Evolutionary conservation across 345 rosid species (phyloP), one percentile per base, ranked within the genome.

Genomic region (Lepidium didymum): DNA sequence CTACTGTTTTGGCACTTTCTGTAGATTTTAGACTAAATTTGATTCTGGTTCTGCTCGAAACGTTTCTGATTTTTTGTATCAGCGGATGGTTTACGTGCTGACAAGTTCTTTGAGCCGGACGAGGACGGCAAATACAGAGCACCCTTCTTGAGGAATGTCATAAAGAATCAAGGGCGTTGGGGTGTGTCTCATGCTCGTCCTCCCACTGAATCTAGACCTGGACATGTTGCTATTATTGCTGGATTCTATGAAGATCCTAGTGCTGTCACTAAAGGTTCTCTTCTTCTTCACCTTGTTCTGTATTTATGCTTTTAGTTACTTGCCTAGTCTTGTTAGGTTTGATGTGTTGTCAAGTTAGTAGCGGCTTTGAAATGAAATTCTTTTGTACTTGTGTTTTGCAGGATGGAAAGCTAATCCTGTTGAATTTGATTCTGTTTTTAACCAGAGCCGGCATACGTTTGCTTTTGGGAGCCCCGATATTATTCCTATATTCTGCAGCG

Each of bases 371-470:
- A 41, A 29, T 50, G 61, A 33, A 29, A 31, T 36, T 57, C 18
- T 57, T 42, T 63, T 41, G 54, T 13, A 3, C 14, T 42, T 51
- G 11, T 45, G 41, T 63, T 40, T 78, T 81, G 44, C 84, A 92
- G 98, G 97, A 45, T 88, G 98, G 98, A 93, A 93, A 70, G 93
- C 98, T 62, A 93, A 93, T 81, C 97, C 98, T 31, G 98, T 92
- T 37, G 97, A 92, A 67, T 92, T 92, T 72, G 98, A 92, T 77
- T 92, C 98, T 2, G 90, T 90, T 37, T 92, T 92, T 78, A 92
- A 90, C 71, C 90, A 74, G 75, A 92, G 96, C 56, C 74, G 73
- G 44, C 98, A 88, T 67, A 88, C 98, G 4, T 77, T 90, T 82
- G 74, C 98, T 68, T 88, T 37, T 70, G 98, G 98, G 38, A 90